Base-by-base conservation (phyloP, 2,329 filamentous ascomycete genomes). In the Reticulascus tulasneorum region DNA sequence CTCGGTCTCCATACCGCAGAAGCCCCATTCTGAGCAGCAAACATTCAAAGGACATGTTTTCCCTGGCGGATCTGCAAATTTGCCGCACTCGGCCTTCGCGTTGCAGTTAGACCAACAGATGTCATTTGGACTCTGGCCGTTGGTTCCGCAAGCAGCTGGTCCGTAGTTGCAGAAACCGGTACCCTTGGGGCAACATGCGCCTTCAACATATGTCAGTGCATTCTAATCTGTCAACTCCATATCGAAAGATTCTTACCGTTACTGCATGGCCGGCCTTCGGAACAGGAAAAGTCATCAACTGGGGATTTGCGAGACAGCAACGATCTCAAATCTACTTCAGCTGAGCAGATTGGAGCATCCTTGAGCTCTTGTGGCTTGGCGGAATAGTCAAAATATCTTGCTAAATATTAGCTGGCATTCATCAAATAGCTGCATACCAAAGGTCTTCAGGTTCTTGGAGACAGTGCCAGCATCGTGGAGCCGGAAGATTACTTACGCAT, bases 11-110 rank as follows among this genome's bases (percentile, higher is more conserved):
- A 39, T 50, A 9, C 55, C 55, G 31, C 59, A 62, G 42, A 62
- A 63, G n/a, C 60, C 56, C 38, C 40, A 58, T 24, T 52, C 9
- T 23, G 42, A 48, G 37, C 60, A 63, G 40, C 60, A 63, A 4
- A 63, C 59, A 27, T 65, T 63, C 2, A 66, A 48, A 3, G 58
- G 60, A 27, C 59, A 64, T n/a, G 44, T 40, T 16, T 47, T 29
- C 7, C 48, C 49, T 1, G 51, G 34, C 0, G 38, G 13, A 0
- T 39, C 42, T 3, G 57, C 48, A 31, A 50, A 50, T 16, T 46
- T 23, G 8, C 58, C 58, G 32, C 58, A 63, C 28, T 59, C 55
- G 3, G 58, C 49, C 12, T 56, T 46, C 11, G 56, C 55, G 44
- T 61, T 48, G 37, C 57, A 61, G 37, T 58, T 58, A 25, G 29